A percentile compares a stretch with the other conserved stretches of the same genome.
phyloP scores from a whole-genome alignment of 768 basidiomycete genomes.

The Filobasidium wieringae region DNA sequence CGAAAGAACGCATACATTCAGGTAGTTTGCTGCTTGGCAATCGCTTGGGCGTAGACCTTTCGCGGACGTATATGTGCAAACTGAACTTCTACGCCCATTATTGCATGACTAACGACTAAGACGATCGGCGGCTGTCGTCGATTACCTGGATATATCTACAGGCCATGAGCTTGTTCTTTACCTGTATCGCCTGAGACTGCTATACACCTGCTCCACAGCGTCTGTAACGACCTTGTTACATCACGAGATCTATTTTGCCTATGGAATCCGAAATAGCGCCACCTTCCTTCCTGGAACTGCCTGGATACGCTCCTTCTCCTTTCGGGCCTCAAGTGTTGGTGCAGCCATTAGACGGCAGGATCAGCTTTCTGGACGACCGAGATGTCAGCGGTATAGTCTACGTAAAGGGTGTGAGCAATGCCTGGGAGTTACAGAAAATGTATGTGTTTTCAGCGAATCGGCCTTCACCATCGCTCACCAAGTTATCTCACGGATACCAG shows the following conservation, averaged over 20 bases:
- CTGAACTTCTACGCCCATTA: no score
- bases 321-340: constrained; percentile 31
- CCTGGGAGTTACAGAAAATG: constrained; percentile 12
- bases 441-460: constrained; percentile 18
- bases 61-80: no score
- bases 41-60: no score
- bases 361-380: constrained; percentile 31
- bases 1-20: no score
- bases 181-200: neutral
- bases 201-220: neutral
- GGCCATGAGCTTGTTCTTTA: no score
- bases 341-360: constrained; percentile 28
- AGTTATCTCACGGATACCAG: neutral
- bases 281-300: constrained; percentile 12
- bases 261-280: no score
- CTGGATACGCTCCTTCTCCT: constrained; percentile 22
- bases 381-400: constrained; percentile 33
- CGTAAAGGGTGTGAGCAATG: constrained; percentile 31
- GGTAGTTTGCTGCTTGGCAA: no score
- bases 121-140: no score
- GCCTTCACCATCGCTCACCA: neutral
- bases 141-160: no score
- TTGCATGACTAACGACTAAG: no score
- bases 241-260: no score
- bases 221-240: no score